Percentiles rank a stretch among this genome's conserved stretches.
Evolutionary conservation across 768 basidiomycete species (phyloP).

Genomic region (Neoboletus subvelutipes): DNA sequence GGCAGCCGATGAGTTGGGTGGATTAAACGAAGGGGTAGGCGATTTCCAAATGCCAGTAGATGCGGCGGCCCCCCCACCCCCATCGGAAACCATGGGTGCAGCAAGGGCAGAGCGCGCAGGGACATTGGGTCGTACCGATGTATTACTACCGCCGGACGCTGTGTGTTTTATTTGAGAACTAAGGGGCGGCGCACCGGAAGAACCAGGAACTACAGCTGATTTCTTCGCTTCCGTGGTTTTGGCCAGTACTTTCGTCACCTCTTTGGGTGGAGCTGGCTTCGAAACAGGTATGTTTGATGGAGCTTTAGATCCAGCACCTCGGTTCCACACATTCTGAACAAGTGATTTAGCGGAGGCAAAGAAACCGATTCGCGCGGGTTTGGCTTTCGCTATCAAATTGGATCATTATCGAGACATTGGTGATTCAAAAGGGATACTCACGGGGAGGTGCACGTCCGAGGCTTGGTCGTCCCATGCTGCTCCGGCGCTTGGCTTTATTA

Average conservation of each 20-base stretch:
- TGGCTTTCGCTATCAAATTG: slow-evolving; percentile 36
- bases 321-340: slow-evolving; percentile 72
- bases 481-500: slow-evolving; percentile 66
- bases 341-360: slow-evolving; percentile 66
- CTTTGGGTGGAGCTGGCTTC: slow-evolving; percentile 23
- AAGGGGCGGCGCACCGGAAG: slow-evolving; percentile 22
- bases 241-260: slow-evolving; percentile 12
- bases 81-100: slow-evolving; percentile 8
- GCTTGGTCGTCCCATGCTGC: slow-evolving; percentile 56
- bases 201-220: slow-evolving; percentile 16
- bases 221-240: slow-evolving; percentile 24
- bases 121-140: slow-evolving; percentile 1
- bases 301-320: slow-evolving; percentile 40
- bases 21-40: slow-evolving; percentile 20
- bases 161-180: slow-evolving; percentile 17
- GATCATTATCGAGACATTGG: slow-evolving; percentile 6
- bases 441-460: slow-evolving; percentile 40
- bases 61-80: not conserved
- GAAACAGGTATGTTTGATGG: slow-evolving; percentile 27
- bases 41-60: slow-evolving; percentile 22
- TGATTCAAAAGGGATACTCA: slow-evolving; percentile 29
- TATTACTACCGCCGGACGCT: slow-evolving; percentile 17
- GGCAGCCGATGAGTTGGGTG: slow-evolving; percentile 11
- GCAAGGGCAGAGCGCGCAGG: slow-evolving; percentile 17
- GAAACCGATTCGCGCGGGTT: slow-evolving; percentile 64